Conservation (phyloP, 176 grass and related monocot genomes). For the Bothriochloa decipiens region DNA sequence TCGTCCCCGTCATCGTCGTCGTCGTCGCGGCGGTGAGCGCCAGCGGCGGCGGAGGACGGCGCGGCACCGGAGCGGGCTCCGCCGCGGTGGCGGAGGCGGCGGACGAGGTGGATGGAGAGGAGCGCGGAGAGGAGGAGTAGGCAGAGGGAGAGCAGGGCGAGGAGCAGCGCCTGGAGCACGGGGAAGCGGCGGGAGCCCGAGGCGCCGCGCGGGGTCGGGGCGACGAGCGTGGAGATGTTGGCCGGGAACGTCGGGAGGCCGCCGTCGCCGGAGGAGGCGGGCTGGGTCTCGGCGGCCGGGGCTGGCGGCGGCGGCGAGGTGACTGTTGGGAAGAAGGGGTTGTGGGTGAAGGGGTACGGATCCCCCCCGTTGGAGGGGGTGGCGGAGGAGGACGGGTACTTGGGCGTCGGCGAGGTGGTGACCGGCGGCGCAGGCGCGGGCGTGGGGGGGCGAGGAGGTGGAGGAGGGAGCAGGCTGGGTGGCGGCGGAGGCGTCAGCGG, state of each 20-base stretch:
- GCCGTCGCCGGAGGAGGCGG: background rate
- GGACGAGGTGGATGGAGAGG: slow-evolving; percentile 56
- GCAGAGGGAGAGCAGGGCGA: slow-evolving; percentile 50
- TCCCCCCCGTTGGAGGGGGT: slow-evolving; percentile 20
- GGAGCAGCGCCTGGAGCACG: slow-evolving; percentile 55
- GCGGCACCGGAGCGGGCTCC: background rate
- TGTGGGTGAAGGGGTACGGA: slow-evolving; percentile 49
- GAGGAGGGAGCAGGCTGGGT: background rate
- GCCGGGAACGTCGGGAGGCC: slow-evolving; percentile 51
- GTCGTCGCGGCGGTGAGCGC: background rate
- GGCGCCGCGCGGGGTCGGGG: slow-evolving; percentile 9
- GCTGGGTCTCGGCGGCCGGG: background rate
- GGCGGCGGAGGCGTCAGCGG: background rate
- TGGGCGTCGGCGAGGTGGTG: slow-evolving; percentile 11
- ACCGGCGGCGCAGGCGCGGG: background rate
- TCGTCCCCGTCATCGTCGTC: slow-evolving; percentile 35
- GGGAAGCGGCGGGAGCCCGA: slow-evolving; percentile 31
- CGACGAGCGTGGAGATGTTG: slow-evolving; percentile 57
- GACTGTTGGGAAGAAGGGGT: slow-evolving; percentile 51
- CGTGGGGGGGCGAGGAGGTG: slow-evolving; percentile 5
- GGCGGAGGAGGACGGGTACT: slow-evolving; percentile 37
- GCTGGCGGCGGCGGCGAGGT: background rate
- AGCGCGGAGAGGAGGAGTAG: slow-evolving; percentile 49
- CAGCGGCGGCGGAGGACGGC: background rate
- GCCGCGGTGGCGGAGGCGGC: slow-evolving; percentile 29